Percentiles rank a stretch among this genome's conserved stretches.
Evolutionary conservation across 306 rosid genomes (phyloP).

Genomic region (Alnus glutinosa): DNA sequence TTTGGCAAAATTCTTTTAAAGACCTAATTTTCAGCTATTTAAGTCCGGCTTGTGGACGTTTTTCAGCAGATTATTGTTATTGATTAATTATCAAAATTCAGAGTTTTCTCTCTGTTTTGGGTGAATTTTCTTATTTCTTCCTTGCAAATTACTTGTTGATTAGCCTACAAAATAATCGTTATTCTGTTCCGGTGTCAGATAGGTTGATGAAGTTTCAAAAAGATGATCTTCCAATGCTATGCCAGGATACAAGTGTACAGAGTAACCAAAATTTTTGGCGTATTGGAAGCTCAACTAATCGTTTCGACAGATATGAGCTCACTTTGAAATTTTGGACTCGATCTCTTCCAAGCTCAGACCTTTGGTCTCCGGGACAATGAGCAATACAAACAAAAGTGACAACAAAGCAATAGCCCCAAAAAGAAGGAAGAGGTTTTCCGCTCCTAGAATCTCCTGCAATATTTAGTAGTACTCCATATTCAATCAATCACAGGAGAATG

Average conservation of each 20-base stretch:
- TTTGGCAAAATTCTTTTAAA: too few relatives aligned
- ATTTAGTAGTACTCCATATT: conserved; percentile 12
- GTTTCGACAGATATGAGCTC: neutral
- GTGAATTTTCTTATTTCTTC: too few relatives aligned
- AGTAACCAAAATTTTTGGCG: neutral
- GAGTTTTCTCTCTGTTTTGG: too few relatives aligned
- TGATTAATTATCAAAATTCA: too few relatives aligned
- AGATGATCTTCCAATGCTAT: conserved; percentile 2
- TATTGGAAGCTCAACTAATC: conserved; percentile 4
- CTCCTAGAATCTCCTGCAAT: conserved; percentile 85
- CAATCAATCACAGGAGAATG: neutral
- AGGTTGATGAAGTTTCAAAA: neutral
- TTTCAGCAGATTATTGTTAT: too few relatives aligned
- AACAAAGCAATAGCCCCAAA: conserved; percentile 77
- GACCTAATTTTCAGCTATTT: too few relatives aligned
- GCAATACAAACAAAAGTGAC: conserved; percentile 64
- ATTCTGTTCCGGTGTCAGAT: too few relatives aligned
- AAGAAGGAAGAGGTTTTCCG: conserved; percentile 90
- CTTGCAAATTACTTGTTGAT: too few relatives aligned
- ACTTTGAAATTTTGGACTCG: conserved; percentile 83
- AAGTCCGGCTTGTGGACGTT: too few relatives aligned
- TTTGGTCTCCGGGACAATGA: conserved; percentile 85
- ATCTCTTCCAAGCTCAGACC: conserved; percentile 95
- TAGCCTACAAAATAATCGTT: too few relatives aligned
- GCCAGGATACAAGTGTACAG: neutral